Conservation (phyloP, 2,329 filamentous ascomycete genomes). For the Nemania diffusa region DNA sequence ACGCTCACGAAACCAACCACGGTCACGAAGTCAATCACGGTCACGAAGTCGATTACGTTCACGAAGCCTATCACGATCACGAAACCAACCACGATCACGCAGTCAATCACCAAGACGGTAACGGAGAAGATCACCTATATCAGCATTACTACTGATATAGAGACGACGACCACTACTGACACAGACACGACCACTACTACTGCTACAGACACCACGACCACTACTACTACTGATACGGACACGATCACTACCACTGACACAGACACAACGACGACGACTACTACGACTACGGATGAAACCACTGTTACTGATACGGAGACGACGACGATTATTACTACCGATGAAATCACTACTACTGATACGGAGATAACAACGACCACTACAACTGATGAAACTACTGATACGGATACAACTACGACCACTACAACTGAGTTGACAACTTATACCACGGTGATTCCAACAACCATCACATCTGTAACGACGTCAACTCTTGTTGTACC, state of each 20-base stretch:
- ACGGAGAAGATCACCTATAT: background rate
- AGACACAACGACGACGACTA: constrained; percentile 3
- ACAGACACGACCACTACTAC: constrained; percentile 15
- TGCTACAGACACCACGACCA: background rate
- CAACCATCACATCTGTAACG: constrained; percentile 37
- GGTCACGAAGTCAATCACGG: constrained; percentile 5
- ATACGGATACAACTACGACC: constrained; percentile 19
- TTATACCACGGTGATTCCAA: constrained; percentile 41
- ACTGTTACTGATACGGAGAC: constrained; percentile 12
- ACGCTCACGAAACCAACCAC: constrained; percentile 6
- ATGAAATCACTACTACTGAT: constrained; percentile 23
- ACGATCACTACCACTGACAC: constrained; percentile 18
- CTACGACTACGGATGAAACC: constrained; percentile 30
- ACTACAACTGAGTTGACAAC: constrained; percentile 34
- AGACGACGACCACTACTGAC: constrained; percentile 19
- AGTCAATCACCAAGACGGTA: background rate
- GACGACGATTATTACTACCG: constrained; percentile 15
- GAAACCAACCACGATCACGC: background rate
- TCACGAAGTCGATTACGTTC: too few relatives aligned
- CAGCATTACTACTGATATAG: constrained; percentile 14
- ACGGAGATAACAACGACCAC: constrained; percentile 16
- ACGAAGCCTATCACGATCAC: background rate
- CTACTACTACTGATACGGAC: constrained; percentile 11
- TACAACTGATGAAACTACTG: constrained; percentile 16
- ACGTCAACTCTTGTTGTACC: constrained; percentile 41